Evolutionary conservation across 139 green algal species (phyloP), one percentile per base, ranked within the genome.

Genomic region (Picochlorum sp.): DNA sequence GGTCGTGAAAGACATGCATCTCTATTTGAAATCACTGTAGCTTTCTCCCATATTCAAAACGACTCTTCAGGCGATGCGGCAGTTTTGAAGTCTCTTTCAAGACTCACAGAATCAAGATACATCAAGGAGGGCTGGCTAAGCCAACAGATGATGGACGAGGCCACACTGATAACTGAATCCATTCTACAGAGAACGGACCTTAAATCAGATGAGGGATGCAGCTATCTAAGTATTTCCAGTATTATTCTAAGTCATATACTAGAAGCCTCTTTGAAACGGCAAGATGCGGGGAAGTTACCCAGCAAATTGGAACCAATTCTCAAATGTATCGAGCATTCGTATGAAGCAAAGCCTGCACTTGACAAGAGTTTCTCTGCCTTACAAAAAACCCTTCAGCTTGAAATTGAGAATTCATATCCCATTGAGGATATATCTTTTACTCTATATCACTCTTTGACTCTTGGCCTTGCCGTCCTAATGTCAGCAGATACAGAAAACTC

Each of bases 21-120:
- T 22, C 47, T 83, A 57, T 58, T 82, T 44, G 74, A 82, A 5
- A 41, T 79, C 54, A 49, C 74, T 12, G 45, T 82, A 3, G 43
- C 63, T 20, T 40, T 60, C n/a, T 50, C 69, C n/a, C 7, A 47
- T n/a, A 47, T 47, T 47, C 22, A n/a, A 47, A 8, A 53, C 51
- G 30, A 24, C 12, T 52, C 8, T 25, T 61, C 14, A 12, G 39
- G 2, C 13, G 61, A 65, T 25, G 26, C n/a, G 1, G 37, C 47
- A 1, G 29, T 55, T 5, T 30, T 70, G 32, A 33, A 14, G 6
- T 55, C 59, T 22, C 31, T 78, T 29, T n/a, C 25, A 8, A n/a
- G 55, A 22, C 39, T 77, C 14, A 70, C 65, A 1, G 39, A 5
- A 25, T 13, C 40, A 7, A 26, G 12, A 7, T 65, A 74, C 43